A percentile compares a stretch with the other conserved stretches of the same genome.
Evolutionary conservation across 805 yeast genomes (phyloP).

Genomic region (Sugiyamaella boreocaroliniensis): DNA sequence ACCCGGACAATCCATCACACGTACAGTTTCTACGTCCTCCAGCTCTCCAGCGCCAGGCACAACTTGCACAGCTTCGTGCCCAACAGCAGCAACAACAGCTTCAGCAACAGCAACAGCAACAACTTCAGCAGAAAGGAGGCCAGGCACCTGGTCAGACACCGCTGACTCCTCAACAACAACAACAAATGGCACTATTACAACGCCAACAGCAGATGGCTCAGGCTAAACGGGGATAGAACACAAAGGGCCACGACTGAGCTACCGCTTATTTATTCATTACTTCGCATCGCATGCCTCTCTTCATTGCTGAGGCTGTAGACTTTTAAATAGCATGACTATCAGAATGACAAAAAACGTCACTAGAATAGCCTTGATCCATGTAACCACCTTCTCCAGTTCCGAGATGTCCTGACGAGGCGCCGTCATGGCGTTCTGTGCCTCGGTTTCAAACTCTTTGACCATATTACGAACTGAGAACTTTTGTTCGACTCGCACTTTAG

Average conservation of each 20-base stretch:
- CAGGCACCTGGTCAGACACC: not conserved
- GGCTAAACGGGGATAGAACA: not conserved
- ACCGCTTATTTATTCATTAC: not conserved
- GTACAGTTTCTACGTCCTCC: conserved; percentile 29
- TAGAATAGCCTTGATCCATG: conserved; percentile 3
- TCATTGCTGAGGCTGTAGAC: not conserved
- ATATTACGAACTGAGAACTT: conserved; percentile 30
- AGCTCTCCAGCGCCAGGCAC: conserved; percentile 26
- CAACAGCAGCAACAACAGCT: conserved; percentile 17
- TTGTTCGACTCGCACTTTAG: conserved; percentile 26
- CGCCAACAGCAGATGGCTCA: not conserved
- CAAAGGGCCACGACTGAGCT: not conserved
- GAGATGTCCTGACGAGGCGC: conserved; percentile 7
- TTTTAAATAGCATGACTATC: not conserved
- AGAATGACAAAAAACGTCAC: not conserved
- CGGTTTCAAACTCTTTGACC: conserved; percentile 26
- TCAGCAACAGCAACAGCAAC: conserved; percentile 14
- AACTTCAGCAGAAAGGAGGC: not conserved
- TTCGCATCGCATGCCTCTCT: not conserved
- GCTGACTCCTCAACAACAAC: not conserved
- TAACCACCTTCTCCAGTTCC: not conserved
- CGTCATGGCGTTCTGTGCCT: conserved; percentile 1
- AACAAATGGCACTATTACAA: not conserved
- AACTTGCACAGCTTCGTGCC: conserved; percentile 9
- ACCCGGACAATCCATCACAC: conserved; percentile 65